Base-by-base conservation (phyloP, 2,329 filamentous ascomycete genomes). In the Aspergillus sp. region DNA sequence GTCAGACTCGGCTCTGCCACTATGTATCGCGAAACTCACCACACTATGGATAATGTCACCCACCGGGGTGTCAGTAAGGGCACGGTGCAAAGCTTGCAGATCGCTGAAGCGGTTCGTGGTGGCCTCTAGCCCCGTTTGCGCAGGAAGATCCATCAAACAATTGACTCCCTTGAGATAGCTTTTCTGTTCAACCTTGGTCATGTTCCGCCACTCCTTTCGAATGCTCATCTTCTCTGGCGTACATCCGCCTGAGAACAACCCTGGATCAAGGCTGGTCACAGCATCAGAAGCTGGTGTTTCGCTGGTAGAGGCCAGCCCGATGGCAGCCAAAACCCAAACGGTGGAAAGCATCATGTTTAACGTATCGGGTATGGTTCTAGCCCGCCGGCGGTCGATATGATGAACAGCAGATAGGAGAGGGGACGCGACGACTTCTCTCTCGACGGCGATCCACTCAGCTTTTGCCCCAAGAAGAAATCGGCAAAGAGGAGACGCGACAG, bases 21-120 rank as follows among this genome's bases (percentile, higher is more conserved):
- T 17, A 3, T 42, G 4, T 10, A 8, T 42, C 39, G 27, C 17
- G 8, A 11, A 36, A 36, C 49, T 30, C 8, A 51, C 49, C 49
- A 51, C 49, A 17, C 17, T 51, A 51, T 51, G 49, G 27, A 51
- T 51, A 13, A 51, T 32, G 27, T 32, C 49, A 15, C 49, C 49
- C 25, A 19, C 8, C 17, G 27, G 27, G 27, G 49, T 51, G 25
- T 36, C n/a, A 11, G 49, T 51, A 36, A 32, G 32, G n/a, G 17
- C 27, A 5, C 49, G 49, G 5, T 51, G 49, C 27, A 51, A 19
- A 1, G 49, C 49, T 17, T 51, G 49, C 2, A 51, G 49, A 32
- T 51, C 49, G 49, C 49, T 51, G n/a, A 30, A 51, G 8, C 49
- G 49, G 49, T 36, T 51, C 2, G 49, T 51, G 7, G 49, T 51